A percentile compares a stretch with the other conserved stretches of the same genome.
Conservation (phyloP, 345 rosid species). For the Bruguiera gymnorhiza region DNA sequence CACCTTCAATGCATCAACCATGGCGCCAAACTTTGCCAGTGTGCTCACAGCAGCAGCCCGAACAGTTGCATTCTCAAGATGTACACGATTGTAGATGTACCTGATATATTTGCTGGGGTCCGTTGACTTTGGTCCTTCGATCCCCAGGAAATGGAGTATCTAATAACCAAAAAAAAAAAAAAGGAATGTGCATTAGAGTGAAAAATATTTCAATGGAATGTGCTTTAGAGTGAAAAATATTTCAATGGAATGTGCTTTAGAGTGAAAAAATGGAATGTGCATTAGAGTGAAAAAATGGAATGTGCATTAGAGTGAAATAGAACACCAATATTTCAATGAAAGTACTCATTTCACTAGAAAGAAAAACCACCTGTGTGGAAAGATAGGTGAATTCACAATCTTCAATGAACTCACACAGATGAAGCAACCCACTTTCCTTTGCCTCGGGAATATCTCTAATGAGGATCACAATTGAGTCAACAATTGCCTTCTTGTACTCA, state of each 20-base stretch:
- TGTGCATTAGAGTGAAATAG: not conserved
- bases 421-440: slow-evolving; percentile 94
- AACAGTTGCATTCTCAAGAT: slow-evolving; percentile 97
- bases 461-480: slow-evolving; percentile 93
- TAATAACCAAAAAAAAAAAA: slow-evolving; percentile 24
- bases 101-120: slow-evolving; percentile 96
- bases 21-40: slow-evolving; percentile 90
- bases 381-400: slow-evolving; percentile 99
- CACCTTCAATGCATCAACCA: slow-evolving; percentile 89
- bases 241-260: not conserved
- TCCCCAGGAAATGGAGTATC: slow-evolving; percentile 98
- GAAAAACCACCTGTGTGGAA: slow-evolving; percentile 75
- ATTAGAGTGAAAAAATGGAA: not conserved
- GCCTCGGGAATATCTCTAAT: slow-evolving; percentile 99
- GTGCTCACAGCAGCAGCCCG: slow-evolving; percentile 97
- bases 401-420: slow-evolving; percentile 97
- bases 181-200: not conserved
- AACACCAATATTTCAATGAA: not conserved
- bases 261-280: not conserved
- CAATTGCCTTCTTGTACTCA: slow-evolving; percentile 95
- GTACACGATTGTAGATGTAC: slow-evolving; percentile 93
- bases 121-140: slow-evolving; percentile 90
- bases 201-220: too few relatives aligned
- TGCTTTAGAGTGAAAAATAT: not conserved
- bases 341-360: not conserved